Evolutionary conservation across 306 rosid genomes (phyloP).

Genomic region (Lagenaria siceraria): DNA sequence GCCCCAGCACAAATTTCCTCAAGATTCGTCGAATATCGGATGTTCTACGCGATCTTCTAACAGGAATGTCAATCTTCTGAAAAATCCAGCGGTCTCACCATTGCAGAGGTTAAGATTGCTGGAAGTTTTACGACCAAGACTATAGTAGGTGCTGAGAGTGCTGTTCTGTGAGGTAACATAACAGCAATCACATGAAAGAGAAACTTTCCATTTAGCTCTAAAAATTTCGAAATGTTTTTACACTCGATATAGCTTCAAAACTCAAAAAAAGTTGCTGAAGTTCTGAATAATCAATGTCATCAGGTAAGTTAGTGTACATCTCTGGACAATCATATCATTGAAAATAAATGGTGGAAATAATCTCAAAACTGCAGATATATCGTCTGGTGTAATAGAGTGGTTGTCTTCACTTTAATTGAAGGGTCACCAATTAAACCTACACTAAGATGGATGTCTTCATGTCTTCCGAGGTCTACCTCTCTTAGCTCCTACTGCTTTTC

Average conservation of each 20-base stretch:
- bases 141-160: background rate
- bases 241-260: constrained; percentile 5
- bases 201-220: background rate
- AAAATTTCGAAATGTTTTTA: constrained; percentile 8
- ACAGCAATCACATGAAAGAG: background rate
- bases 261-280: background rate
- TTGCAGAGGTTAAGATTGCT: background rate
- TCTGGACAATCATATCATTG: background rate
- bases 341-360: background rate
- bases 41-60: background rate
- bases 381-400: constrained; percentile 24
- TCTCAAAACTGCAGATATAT: constrained; percentile 12
- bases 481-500: constrained; percentile 35
- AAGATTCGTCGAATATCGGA: background rate
- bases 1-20: constrained; percentile 3
- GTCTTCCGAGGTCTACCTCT: constrained; percentile 85
- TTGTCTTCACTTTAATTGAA: constrained; percentile 31
- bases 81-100: background rate
- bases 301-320: background rate
- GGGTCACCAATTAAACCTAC: constrained; percentile 20
- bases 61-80: background rate
- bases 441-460: constrained; percentile 14
- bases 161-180: background rate
- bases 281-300: background rate
- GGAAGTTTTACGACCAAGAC: background rate